These are phyloP conservation scores for Nemania sp. DNA, from an alignment of 2,329 filamentous ascomycete genomes.

Conservation along the genomic window DNA sequence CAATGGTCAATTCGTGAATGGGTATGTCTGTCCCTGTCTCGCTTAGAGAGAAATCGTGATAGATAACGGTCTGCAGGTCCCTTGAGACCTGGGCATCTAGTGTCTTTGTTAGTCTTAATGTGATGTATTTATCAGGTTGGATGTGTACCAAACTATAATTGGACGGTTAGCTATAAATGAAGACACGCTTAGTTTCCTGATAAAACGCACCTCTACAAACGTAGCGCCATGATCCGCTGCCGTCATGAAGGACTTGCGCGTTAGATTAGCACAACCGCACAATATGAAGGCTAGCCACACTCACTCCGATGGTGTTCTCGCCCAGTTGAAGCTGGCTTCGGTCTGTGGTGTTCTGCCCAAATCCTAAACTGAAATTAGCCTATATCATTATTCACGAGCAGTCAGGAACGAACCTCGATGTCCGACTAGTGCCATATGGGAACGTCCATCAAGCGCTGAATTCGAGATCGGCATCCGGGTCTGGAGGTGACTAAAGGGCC, in stretches of 20 bases:
- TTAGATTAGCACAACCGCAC: not conserved
- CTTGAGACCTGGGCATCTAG: conserved; percentile 9
- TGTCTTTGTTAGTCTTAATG: not conserved
- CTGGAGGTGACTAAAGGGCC: conserved; percentile 2
- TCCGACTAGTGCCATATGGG: not conserved
- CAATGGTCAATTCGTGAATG: conserved; percentile 12
- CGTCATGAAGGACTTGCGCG: conserved; percentile 1
- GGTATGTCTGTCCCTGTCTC: conserved; percentile 12
- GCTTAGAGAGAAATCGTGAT: conserved; percentile 10
- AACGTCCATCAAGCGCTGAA: not conserved
- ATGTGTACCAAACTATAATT: conserved; percentile 7
- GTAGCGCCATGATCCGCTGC: conserved; percentile 6
- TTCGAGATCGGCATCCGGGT: not conserved
- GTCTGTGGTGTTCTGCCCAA: not conserved
- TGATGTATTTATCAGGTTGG: not conserved
- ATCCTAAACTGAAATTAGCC: not conserved
- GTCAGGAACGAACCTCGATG: conserved; percentile 5
- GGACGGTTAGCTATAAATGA: not conserved
- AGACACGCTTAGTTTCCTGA: not conserved
- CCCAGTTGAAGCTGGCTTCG: conserved; percentile 3
- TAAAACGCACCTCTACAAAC: conserved; percentile 4
- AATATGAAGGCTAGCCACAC: not conserved
- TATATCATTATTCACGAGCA: not conserved
- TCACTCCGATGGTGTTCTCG: conserved; percentile 5
- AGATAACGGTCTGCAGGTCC: conserved; percentile 8